Evolutionary conservation across 176 grass and related monocot species (phyloP), one percentile per base, ranked within the genome.

Genomic region (Triticum urartu): DNA sequence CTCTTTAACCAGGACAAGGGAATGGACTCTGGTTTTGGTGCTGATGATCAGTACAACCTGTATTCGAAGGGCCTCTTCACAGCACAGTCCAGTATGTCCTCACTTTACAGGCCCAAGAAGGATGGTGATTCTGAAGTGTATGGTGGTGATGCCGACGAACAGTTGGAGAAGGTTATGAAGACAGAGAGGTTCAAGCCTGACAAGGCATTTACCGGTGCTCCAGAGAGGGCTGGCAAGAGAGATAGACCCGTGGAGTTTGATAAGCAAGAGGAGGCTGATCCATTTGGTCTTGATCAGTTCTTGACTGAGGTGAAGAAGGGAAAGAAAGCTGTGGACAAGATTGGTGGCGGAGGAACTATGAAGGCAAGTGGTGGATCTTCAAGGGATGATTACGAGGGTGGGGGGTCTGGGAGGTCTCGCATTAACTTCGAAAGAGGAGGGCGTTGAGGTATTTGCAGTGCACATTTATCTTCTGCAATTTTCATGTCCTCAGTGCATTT

Each of bases 1-100:
- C 89, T 98, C 20, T 98, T 98, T 64, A 98, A 98, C 79, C 97
- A 98, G 84, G 97, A 98, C 81, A 98, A 98, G 77, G 97, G 97
- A 78, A 98, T 98, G 97, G 92, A 92, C 72, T 98, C 97, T 88
- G 97, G 97, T 12, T 98, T 98, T 91, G 90, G 72, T 62, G 72
- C 84, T 72, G 97, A 98, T 85, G 97, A 98, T 63, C 87, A 94
- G 35, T 98, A 98, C 75, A 98, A 98, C 64, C 81, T 98, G 35
- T 98, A 98, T 34, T 84, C 93, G 42, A 98, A 98, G 85, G 96
- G 93, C 2, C 92, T 98, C 48, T 95, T 95, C 42, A 98, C 87
- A 20, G 87, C 90, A 0, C 96, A 95, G 48, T 85, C 91, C 1
- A 91, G 84, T 0, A 81, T 98, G 61, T 95, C 96, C 36, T 92